A percentile compares a stretch with the other conserved stretches of the same genome.
Conservation (phyloP, 129 eudicot genomes). For the Arctium minus region DNA sequence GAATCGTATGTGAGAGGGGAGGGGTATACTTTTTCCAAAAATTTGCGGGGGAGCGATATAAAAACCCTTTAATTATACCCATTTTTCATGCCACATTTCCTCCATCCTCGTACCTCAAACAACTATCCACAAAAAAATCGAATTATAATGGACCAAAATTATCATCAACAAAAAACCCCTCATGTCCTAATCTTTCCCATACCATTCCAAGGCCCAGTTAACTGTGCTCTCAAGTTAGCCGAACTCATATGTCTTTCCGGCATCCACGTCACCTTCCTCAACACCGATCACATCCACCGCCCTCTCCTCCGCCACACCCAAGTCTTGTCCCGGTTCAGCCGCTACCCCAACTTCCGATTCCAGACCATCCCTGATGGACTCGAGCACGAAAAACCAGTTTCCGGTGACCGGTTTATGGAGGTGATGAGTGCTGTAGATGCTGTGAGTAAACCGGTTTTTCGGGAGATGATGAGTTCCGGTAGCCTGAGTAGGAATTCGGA, state of each 20-base stretch:
- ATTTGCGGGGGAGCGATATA: no score
- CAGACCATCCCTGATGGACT: constrained; percentile 36
- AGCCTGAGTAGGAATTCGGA: constrained; percentile 5
- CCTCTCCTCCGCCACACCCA: constrained; percentile 53
- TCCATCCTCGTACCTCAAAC: neutral
- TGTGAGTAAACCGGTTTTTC: constrained; percentile 22
- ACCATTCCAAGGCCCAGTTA: constrained; percentile 69
- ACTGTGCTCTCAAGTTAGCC: constrained; percentile 58
- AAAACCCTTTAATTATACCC: neutral
- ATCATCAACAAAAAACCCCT: constrained; percentile 16
- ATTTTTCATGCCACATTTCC: neutral
- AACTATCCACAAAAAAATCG: neutral
- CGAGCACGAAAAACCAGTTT: constrained; percentile 25
- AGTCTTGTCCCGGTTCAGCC: constrained; percentile 35
- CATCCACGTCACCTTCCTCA: constrained; percentile 55
- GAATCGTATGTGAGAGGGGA: no score
- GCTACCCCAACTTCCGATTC: constrained; percentile 35
- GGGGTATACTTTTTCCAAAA: no score
- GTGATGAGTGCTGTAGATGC: constrained; percentile 23
- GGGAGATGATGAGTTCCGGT: constrained; percentile 35
- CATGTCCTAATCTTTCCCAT: constrained; percentile 65
- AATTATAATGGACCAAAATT: constrained; percentile 19
- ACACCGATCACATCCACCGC: constrained; percentile 46
- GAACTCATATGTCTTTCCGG: constrained; percentile 52
- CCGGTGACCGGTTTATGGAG: constrained; percentile 28